Evolutionary conservation across 1,284 basidiomycete genomes (phyloP), one percentile per base, ranked within the genome.

Genomic region (Stygiomarasmius scandens): DNA sequence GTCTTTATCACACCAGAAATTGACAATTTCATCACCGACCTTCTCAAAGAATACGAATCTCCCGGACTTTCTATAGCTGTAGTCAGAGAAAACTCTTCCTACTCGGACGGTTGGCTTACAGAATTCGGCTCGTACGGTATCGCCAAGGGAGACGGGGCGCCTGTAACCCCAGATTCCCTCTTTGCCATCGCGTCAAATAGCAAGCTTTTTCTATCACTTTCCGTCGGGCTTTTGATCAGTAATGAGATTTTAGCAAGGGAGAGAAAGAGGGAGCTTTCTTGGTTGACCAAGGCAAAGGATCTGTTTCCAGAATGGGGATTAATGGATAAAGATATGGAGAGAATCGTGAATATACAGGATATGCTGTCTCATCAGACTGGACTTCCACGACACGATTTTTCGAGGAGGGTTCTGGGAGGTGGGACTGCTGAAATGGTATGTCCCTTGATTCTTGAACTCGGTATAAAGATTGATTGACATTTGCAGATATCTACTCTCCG

Each of bases 121-220:
- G 74, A 77, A 59, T 74, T 71, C 43, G 70, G 69, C 1, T 68
- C 68, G 6, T 74, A 71, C 58, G 74, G 75, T 6, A 62, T 67
- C 3, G 73, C 73, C 2, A 63, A 65, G 11, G 71, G 61, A 0
- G 66, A 70, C 44, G 69, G 65, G n/a, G 57, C 61, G 2, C 71
- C 69, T 11, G 66, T 76, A 3, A 74, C 72, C 0, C 74, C 74
- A 2, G 73, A 77, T 54, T 74, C 77, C 0, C 58, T 77, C 2
- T 77, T 77, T 55, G 71, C 73, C 2, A 77, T 78, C 56, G 76
- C 72, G 22, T 77, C 75, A 0, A 77, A 77, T 60, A 74, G 70
- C 66, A 77, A 78, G 58, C 65, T 76, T 1, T 76, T 79, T 61
- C 63, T 74, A n/a, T 64, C 76, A 11, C 54, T 73, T 41, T 70